These are phyloP conservation scores for Penicillium sp. DNA, from an alignment of 2,329 filamentous ascomycete genomes.

Conservation along the genomic window DNA sequence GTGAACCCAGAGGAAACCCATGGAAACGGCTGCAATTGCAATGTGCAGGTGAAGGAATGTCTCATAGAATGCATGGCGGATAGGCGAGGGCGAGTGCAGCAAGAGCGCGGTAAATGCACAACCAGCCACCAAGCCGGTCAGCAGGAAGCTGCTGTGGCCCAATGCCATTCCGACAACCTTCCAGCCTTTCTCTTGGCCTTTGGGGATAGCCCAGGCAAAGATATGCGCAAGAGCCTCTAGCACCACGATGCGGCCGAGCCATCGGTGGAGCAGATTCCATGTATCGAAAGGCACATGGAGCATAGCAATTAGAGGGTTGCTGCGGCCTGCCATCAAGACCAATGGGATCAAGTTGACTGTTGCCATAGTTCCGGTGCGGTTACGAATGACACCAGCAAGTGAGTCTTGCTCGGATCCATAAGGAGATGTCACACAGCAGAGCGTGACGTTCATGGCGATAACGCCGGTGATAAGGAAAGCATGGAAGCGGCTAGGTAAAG, in stretches of 20 bases:
- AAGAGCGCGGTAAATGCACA: conserved; percentile 64
- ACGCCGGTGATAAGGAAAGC: conserved; percentile 41
- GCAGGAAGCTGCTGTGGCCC: conserved; percentile 33
- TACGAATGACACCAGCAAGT: conserved; percentile 41
- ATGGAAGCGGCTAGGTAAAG: conserved; percentile 48
- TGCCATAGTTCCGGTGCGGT: conserved; percentile 44
- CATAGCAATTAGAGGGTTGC: conserved; percentile 44
- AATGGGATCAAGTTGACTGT: conserved; percentile 46
- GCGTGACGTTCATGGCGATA: conserved; percentile 46
- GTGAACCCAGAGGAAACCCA: conserved; percentile 77
- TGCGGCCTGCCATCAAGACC: conserved; percentile 42
- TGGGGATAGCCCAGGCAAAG: conserved; percentile 70
- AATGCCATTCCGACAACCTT: conserved; percentile 31
- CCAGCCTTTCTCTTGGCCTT: conserved; percentile 49
- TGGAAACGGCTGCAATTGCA: conserved; percentile 63
- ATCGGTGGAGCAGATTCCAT: conserved; percentile 67
- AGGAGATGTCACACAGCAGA: conserved; percentile 50
- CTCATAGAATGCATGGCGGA: conserved; percentile 93
- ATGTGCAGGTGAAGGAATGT: conserved; percentile 88
- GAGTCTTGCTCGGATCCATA: conserved; percentile 36
- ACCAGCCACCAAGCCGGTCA: conserved; percentile 44
- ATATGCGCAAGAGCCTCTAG: conserved; percentile 69
- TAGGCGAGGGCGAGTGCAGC: conserved; percentile 64
- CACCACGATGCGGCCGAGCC: conserved; percentile 71
- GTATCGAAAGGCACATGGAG: conserved; percentile 46